Evolutionary conservation across 352 stramenopile species (phyloP), one percentile per base, ranked within the genome.

Genomic region (Thraustotheca clavata): DNA sequence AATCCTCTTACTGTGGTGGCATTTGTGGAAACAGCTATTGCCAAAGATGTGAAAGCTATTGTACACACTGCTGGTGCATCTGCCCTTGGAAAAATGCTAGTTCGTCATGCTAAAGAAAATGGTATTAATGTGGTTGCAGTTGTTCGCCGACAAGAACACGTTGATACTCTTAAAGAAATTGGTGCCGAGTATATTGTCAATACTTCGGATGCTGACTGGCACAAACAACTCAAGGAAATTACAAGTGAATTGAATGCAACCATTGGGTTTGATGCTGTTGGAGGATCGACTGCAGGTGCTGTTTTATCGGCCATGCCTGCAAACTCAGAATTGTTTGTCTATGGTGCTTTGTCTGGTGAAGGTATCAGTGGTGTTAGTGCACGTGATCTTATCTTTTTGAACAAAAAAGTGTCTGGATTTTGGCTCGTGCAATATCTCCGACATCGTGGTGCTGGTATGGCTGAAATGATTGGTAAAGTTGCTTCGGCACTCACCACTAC

Each of bases 41-140:
- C 26, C 4, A 39, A 39, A 32, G 16, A 43, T 2, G 62, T 70
- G 46, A 74, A 73, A 46, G 62, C 36, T 8, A 69, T 72, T 5
- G 40, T 74, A 7, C 59, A 71, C 24, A 74, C 69, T 2, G 69
- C 68, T 16, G 69, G 68, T 14, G 52, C 41, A 20, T 73, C 67
- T 20, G 39, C 61, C 11, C 39, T 74, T 2, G 69, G 69, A 27
- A 54, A 71, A 8, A 69, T 71, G 69, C 32, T 74, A 11, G 22
- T 74, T 12, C 29, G 40, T 16, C 31, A 63, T 22, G 48, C 48
- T 5, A 68, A 71, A 20, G 22, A 41, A 1, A 27, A 71, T 22
- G 35, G 29, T 33, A 18, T 71, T 11, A 27, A 40, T 8, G 12
- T 74, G 18, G 38, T 74, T n/a, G 70, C 65, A 26, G 62, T 75